These are phyloP conservation scores for Trapa incisa DNA, from an alignment of 345 rosid species.

Conservation along the genomic window DNA sequence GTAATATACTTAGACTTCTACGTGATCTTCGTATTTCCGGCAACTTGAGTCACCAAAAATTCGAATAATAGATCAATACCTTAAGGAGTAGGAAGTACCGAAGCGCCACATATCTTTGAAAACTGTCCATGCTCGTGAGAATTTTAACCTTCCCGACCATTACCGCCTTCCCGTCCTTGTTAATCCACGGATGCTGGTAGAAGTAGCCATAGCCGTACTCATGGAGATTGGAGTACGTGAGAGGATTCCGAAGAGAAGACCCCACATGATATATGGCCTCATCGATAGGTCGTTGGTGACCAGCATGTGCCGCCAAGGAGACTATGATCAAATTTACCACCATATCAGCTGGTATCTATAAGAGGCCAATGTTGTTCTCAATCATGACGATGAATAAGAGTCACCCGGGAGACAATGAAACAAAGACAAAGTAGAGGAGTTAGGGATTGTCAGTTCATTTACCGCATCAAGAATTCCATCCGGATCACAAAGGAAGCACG, in stretches of 20 bases:
- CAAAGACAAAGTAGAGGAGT: too few species aligned
- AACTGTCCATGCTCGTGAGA: conserved; percentile 7
- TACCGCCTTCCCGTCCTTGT: conserved; percentile 19
- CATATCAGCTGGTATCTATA: conserved; percentile 78
- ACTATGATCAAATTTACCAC: conserved; percentile 40
- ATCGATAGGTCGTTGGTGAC: background rate
- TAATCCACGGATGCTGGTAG: conserved; percentile 14
- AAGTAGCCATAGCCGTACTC: conserved; percentile 40
- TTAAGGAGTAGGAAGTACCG: conserved; percentile 50
- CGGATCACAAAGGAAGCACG: conserved; percentile 37
- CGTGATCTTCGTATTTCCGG: too few species aligned
- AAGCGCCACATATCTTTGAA: conserved; percentile 54
- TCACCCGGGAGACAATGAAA: too few species aligned
- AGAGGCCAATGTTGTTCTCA: background rate
- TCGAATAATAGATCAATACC: conserved; percentile 18
- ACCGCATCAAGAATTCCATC: conserved; percentile 57
- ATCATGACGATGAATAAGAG: background rate
- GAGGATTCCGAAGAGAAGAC: conserved; percentile 43
- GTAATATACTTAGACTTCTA: too few species aligned
- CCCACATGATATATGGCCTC: conserved; percentile 57
- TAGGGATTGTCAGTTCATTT: background rate
- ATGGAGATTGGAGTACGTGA: conserved; percentile 27
- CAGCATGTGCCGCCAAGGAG: too few species aligned
- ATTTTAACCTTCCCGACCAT: too few species aligned
- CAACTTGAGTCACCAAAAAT: background rate